These are phyloP conservation scores for Fraxinus sp. DNA, from an alignment of 305 asterid genomes.

Conservation along the genomic window DNA sequence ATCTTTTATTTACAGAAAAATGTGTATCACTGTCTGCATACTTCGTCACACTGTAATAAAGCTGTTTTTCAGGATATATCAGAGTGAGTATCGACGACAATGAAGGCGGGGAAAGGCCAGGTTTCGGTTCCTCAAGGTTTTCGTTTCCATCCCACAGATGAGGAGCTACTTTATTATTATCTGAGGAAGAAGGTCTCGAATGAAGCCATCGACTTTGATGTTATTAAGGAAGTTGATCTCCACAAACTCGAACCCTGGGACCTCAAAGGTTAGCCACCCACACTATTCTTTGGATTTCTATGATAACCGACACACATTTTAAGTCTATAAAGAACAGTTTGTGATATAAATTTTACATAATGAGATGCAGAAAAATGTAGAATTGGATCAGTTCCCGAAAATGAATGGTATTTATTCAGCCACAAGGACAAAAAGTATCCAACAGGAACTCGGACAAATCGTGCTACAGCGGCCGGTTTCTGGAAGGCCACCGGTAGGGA, in stretches of 20 bases:
- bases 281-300: too few relatives aligned
- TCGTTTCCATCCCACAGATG: slow-evolving; percentile 82
- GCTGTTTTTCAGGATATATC: slow-evolving; percentile 13
- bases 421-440: slow-evolving; percentile 90
- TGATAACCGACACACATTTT: too few relatives aligned
- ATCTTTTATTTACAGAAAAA: slow-evolving; percentile 18
- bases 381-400: slow-evolving; percentile 79
- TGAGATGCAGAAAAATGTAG: slow-evolving; percentile 64
- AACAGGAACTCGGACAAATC: slow-evolving; percentile 80
- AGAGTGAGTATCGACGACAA: slow-evolving; percentile 8
- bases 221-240: slow-evolving; percentile 75
- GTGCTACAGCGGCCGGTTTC: slow-evolving; percentile 78
- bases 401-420: slow-evolving; percentile 88
- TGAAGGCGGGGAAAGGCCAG: slow-evolving; percentile 44
- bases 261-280: slow-evolving; percentile 50
- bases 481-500: slow-evolving; percentile 92
- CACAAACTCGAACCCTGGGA: slow-evolving; percentile 92
- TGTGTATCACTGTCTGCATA: not conserved
- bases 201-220: slow-evolving; percentile 75
- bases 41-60: not conserved
- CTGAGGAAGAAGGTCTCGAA: slow-evolving; percentile 72
- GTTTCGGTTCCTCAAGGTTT: slow-evolving; percentile 76
- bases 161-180: slow-evolving; percentile 72
- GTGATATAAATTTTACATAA: too few relatives aligned
- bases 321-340: too few relatives aligned